Evolutionary conservation across 805 yeast genomes (phyloP), one percentile per base, ranked within the genome.

Genomic region (Hanseniaspora valbyensis): DNA sequence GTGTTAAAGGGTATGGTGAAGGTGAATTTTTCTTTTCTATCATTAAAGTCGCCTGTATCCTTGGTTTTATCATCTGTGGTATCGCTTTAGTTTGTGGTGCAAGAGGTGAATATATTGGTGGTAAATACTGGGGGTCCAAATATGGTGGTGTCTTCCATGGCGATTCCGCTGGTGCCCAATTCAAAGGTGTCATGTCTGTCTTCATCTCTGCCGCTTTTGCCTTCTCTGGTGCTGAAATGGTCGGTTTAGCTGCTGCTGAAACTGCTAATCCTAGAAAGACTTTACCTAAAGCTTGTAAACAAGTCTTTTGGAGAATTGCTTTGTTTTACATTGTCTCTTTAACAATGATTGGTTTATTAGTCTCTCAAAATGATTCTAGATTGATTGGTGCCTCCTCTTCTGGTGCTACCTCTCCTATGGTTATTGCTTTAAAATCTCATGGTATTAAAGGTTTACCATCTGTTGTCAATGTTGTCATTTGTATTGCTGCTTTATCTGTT

Each of bases 401-500:
- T 44, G 81, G 81, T 41, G 67, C 79, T 14, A 83, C 87, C 12
- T 82, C 89, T 13, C 90, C 92, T 14, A 82, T 83, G 57, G 90
- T 83, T 49, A 77, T 83, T 65, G 84, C 90, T 30, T 75, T 81
- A 52, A 67, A 63, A 30, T 69, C 72, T 42, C 83, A 81, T 25
- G 84, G 85, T 52, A 78, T 80, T 55, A 66, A 63, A 26, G 87
- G 80, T 37, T 65, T 80, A 46, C 85, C 85, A 22, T 70, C 76
- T 38, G 75, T 81, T 26, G 70, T 82, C 66, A 82, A 82, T 59
- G 83, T 76, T 6, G 81, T 81, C 44, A 79, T 81, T 54, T 66
- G 81, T 58, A 67, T 81, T 48, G 75, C 88, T 4, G 80, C 79
- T 19, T 61, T 80, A 43, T 80, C 87, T 12, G 88, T 81, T 41